phyloP scores from a whole-genome alignment of 2,329 filamentous ascomycete species.

The Xylaria sp. region DNA sequence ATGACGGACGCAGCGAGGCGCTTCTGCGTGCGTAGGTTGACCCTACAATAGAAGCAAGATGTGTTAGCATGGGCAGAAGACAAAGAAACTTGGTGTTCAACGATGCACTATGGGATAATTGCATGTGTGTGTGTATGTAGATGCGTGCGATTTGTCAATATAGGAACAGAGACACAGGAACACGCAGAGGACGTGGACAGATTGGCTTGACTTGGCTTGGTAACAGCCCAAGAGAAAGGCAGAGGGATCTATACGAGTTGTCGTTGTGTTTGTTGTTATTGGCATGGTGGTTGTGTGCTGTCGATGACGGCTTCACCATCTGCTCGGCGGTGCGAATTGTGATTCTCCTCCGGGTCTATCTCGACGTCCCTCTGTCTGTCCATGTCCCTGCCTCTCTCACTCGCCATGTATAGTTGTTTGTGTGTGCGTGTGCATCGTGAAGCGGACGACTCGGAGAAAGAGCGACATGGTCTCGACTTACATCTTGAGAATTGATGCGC shows the following conservation, averaged over 20 bases:
- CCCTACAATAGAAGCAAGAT: slow-evolving; percentile 64
- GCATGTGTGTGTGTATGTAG: not conserved
- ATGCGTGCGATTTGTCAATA: not conserved
- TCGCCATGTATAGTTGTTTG: no score
- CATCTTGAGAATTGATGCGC: slow-evolving; percentile 40
- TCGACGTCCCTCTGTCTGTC: not conserved
- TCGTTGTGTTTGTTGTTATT: not conserved
- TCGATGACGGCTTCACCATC: slow-evolving; percentile 13
- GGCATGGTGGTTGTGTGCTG: not conserved
- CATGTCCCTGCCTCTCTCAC: not conserved
- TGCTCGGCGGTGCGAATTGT: not conserved
- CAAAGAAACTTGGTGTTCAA: not conserved
- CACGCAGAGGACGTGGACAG: not conserved
- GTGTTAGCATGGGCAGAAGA: slow-evolving; percentile 24
- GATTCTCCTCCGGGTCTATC: not conserved
- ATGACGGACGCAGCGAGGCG: slow-evolving; percentile 98
- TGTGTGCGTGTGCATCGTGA: slow-evolving; percentile 9
- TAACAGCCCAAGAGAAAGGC: not conserved
- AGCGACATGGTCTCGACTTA: slow-evolving; percentile 34
- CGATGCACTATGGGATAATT: not conserved
- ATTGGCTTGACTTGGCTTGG: not conserved
- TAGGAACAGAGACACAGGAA: not conserved
- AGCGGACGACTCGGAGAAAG: not conserved
- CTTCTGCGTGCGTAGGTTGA: slow-evolving; percentile 99
- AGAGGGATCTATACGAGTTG: not conserved